Conservation (phyloP, 257 asterid genomes). For the Handroanthus guayacan region DNA sequence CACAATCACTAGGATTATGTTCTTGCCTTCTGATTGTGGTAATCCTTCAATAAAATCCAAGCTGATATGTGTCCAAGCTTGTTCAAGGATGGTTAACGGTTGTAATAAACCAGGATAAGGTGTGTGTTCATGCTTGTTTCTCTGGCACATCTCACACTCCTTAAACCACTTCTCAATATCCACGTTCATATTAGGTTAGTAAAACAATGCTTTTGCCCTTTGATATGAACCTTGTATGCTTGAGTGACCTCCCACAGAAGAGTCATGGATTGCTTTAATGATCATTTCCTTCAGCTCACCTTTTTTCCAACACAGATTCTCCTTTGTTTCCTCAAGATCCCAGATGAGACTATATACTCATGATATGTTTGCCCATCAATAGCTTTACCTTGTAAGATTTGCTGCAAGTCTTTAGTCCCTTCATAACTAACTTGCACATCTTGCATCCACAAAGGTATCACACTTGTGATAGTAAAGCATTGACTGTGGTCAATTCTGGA, state of each 20-base stretch:
- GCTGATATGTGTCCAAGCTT: neutral
- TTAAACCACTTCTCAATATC: neutral
- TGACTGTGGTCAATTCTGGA: neutral
- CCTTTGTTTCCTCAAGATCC: neutral
- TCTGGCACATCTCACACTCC: neutral
- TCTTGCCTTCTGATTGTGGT: neutral
- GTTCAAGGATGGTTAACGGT: neutral
- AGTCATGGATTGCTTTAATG: neutral
- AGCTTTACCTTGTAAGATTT: neutral
- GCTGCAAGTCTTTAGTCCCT: neutral
- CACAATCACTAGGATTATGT: neutral
- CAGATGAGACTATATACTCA: fast-evolving
- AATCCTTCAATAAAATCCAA: constrained; percentile 33
- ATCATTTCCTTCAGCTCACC: neutral
- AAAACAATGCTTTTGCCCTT: neutral
- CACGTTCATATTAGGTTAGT: neutral
- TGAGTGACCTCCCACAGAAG: neutral
- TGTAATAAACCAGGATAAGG: neutral
- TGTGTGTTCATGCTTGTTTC: neutral
- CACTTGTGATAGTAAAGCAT: neutral
- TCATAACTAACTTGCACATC: neutral
- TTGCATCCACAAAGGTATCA: neutral
- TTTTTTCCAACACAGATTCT: neutral
- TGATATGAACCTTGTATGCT: neutral
- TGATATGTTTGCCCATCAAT: neutral